phyloP scores from a whole-genome alignment of 1,284 basidiomycete genomes.

The Bjerkandera adusta region DNA sequence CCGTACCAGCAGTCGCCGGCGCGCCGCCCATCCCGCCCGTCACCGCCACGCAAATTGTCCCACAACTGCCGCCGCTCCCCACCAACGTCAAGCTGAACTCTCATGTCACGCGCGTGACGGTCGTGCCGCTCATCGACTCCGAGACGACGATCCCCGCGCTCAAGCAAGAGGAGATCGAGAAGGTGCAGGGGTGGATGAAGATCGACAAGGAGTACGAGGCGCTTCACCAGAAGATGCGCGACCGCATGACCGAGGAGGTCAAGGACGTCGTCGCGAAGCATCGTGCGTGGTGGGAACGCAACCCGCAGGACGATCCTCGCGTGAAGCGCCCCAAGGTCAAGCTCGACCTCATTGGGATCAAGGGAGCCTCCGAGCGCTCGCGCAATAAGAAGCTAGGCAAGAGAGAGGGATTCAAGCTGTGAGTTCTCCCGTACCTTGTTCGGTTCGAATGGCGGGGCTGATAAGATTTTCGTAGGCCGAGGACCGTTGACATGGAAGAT shows the following conservation, averaged over 20 bases:
- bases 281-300: slow-evolving; percentile 53
- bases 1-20: slow-evolving; percentile 10
- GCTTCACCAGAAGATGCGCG: slow-evolving; percentile 35
- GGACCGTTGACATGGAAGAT: slow-evolving; percentile 55
- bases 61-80: slow-evolving; percentile 27
- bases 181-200: slow-evolving; percentile 52
- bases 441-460: slow-evolving; percentile 2
- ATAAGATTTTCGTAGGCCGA: slow-evolving; percentile 44
- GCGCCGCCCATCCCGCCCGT: slow-evolving; percentile 5
- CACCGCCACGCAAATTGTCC: slow-evolving; percentile 26
- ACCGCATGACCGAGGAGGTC: slow-evolving; percentile 22
- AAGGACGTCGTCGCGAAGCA: slow-evolving; percentile 31
- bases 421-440: slow-evolving; percentile 30
- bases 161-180: slow-evolving; percentile 39
- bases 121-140: slow-evolving; percentile 59
- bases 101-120: slow-evolving; percentile 60
- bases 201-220: slow-evolving; percentile 50
- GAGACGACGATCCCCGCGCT: slow-evolving; percentile 55
- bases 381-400: slow-evolving; percentile 52
- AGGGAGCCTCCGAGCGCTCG: slow-evolving; percentile 36
- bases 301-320: slow-evolving; percentile 31
- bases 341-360: slow-evolving; percentile 40
- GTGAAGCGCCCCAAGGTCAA: slow-evolving; percentile 36
- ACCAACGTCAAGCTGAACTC: slow-evolving; percentile 47
- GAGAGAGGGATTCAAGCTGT: slow-evolving; percentile 74